phyloP scores from a whole-genome alignment of 2,329 filamentous ascomycete genomes.

The Clonostachys sp. region DNA sequence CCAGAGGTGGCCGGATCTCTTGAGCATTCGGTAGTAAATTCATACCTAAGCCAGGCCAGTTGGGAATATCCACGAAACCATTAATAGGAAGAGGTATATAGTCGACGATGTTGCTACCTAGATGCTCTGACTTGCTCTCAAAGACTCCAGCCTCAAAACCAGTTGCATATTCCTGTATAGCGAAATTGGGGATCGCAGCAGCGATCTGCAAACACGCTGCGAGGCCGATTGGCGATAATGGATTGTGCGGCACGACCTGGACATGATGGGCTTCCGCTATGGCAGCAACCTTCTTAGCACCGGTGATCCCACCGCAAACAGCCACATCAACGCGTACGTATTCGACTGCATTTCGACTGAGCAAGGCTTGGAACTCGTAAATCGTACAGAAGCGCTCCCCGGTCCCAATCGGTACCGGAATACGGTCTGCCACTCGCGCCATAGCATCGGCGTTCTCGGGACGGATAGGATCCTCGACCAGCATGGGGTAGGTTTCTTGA shows the following conservation, averaged over 20 bases:
- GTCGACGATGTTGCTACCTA: too few relatives aligned
- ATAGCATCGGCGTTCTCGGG: slow-evolving; percentile 64
- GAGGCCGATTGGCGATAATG: slow-evolving; percentile 66
- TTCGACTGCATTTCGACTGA: slow-evolving; percentile 37
- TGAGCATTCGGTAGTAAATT: too few relatives aligned
- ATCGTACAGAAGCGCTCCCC: slow-evolving; percentile 68
- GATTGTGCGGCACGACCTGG: slow-evolving; percentile 70
- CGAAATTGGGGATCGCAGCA: slow-evolving; percentile 56
- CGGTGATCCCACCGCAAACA: slow-evolving; percentile 69
- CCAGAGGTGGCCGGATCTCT: too few relatives aligned
- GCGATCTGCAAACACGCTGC: slow-evolving; percentile 68
- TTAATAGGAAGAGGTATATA: too few relatives aligned
- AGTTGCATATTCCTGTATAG: slow-evolving; percentile 54
- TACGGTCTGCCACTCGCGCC: slow-evolving; percentile 36
- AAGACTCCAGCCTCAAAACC: too few relatives aligned
- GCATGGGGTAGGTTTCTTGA: slow-evolving; percentile 44
- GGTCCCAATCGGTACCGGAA: slow-evolving; percentile 70
- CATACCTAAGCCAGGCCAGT: too few relatives aligned
- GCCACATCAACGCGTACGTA: slow-evolving; percentile 61
- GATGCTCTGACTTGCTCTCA: too few relatives aligned
- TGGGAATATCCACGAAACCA: too few relatives aligned
- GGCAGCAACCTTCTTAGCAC: slow-evolving; percentile 61
- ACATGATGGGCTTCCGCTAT: slow-evolving; percentile 74
- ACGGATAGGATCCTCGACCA: slow-evolving; percentile 70
- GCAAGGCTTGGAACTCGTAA: slow-evolving; percentile 70